Base-by-base conservation (phyloP, 2,329 filamentous ascomycete species). In the Helicocarpus griseus region DNA sequence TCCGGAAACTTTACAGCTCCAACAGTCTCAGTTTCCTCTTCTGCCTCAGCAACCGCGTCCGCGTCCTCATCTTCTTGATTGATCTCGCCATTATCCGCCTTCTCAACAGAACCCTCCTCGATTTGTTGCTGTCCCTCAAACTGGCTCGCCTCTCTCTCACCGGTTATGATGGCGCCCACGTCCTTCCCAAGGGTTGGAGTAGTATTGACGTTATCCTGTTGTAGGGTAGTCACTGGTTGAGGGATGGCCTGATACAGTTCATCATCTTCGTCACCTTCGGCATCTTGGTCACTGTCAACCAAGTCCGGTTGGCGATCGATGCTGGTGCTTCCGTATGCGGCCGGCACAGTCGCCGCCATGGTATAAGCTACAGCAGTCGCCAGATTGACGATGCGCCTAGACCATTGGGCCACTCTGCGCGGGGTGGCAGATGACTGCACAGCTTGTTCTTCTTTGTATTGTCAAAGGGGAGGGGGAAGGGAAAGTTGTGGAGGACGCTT, bases 251-350 rank as follows among this genome's bases (percentile, higher is more conserved):
- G 62, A 50, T 69, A 70, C 29, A 71, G 51, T 50, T 71, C 69
- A 14, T 68, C 67, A 50, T 70, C 68, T 45, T 72, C 69, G 53
- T 72, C 69, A n/a, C 70, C 70, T 52, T 72, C 69, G 19, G 70
- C 70, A 53, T 72, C 70, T 57, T 68, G 65, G 49, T 72, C 70
- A 56, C 69, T 72, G 52, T 70, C 69, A 40, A 64, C 59, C 53
- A 63, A 53, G 50, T 69, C 66, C 29, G 60, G 53, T 31, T 61
- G 61, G 38, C 62, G 58, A 56, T 64, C 63, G 53, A 63, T 57
- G 51, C 62, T 60, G 44, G 62, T 59, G 56, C 69, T 64, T 54
- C 68, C 62, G 56, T 65, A 61, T 53, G 63, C 61, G 61, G 66
- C 64, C 63, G 65, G 65, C 67, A 66, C 61, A 49, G 61, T 68